Evolutionary conservation across 1,139 yeast genomes (phyloP).

Genomic region (Kodamaea plutei): DNA sequence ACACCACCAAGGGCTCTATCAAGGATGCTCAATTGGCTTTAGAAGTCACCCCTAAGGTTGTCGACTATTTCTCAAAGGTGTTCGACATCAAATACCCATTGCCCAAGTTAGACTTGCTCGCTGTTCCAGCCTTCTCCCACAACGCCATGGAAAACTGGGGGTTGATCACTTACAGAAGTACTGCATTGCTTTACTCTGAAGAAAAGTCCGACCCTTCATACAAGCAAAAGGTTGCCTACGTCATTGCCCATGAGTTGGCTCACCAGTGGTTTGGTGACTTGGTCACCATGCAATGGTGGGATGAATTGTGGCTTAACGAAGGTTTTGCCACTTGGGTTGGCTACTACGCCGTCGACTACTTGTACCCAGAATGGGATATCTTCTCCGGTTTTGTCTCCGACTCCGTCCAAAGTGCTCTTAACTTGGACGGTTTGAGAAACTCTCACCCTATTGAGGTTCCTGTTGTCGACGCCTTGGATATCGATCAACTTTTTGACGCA

Average conservation of each 20-base stretch:
- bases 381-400: constrained; percentile 72
- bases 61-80: constrained; percentile 60
- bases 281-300: constrained; percentile 96
- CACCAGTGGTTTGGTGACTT: constrained; percentile 94
- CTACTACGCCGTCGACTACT: constrained; percentile 69
- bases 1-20: constrained; percentile 66
- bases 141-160: constrained; percentile 96
- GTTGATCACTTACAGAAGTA: constrained; percentile 74
- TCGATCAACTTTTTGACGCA: constrained; percentile 81
- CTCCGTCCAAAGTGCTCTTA: constrained; percentile 64
- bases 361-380: constrained; percentile 84
- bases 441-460: constrained; percentile 89
- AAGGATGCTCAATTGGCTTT: constrained; percentile 63
- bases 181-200: constrained; percentile 67
- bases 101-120: constrained; percentile 73
- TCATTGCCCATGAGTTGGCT: constrained; percentile 85
- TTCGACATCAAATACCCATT: constrained; percentile 67
- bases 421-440: constrained; percentile 66
- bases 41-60: constrained; percentile 60
- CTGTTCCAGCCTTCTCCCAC: constrained; percentile 71
- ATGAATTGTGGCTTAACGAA: constrained; percentile 86
- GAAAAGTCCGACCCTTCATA: constrained; percentile 62
- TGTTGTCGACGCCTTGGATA: constrained; percentile 73
- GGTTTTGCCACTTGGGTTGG: constrained; percentile 91
- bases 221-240: constrained; percentile 78